Evolutionary conservation across 306 rosid genomes (phyloP).

Genomic region (Cucumis melo): DNA sequence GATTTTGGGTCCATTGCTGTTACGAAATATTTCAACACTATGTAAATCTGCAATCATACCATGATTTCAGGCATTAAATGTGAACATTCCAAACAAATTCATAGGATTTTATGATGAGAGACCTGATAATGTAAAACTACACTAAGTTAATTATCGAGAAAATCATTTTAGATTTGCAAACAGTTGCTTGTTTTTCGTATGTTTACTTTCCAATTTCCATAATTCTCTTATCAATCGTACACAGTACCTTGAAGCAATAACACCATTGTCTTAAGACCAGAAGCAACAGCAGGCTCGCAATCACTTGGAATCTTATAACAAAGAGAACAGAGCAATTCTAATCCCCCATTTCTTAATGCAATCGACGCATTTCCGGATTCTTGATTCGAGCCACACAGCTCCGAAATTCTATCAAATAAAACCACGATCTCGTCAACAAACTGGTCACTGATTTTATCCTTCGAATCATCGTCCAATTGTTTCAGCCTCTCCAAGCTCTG

Average conservation of each 20-base stretch:
- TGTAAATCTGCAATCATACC: constrained; percentile 53
- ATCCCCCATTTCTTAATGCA: constrained; percentile 56
- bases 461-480: constrained; percentile 13
- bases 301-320: constrained; percentile 32
- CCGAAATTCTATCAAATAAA: constrained; percentile 27
- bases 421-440: constrained; percentile 18
- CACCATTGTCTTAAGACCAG: constrained; percentile 38
- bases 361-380: constrained; percentile 49
- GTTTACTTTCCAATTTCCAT: neutral
- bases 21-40: constrained; percentile 54
- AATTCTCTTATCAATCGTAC: neutral
- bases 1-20: constrained; percentile 41
- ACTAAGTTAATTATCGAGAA: neutral
- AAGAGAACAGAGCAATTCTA: constrained; percentile 45
- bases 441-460: constrained; percentile 3
- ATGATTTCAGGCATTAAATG: neutral
- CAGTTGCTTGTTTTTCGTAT: neutral
- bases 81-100: neutral
- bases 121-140: neutral
- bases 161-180: neutral
- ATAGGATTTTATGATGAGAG: neutral
- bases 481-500: constrained; percentile 41
- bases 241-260: constrained; percentile 50
- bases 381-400: constrained; percentile 20
- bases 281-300: constrained; percentile 16